Conservation (phyloP, 805 yeast species). For the Lipomyces yamanashiensis region DNA sequence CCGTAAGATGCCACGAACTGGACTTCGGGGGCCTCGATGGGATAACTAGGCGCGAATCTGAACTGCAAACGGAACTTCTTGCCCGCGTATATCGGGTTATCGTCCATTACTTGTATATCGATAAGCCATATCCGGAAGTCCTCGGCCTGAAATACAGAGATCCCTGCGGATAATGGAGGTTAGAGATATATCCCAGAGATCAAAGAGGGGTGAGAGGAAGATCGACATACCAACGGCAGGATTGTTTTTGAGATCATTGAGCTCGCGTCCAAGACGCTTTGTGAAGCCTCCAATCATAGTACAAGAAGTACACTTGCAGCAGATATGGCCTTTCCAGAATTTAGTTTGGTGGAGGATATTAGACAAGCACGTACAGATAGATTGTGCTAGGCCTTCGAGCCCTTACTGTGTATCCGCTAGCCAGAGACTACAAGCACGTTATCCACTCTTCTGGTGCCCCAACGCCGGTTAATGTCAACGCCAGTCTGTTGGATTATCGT, state of each 20-base stretch:
- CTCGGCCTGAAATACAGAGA: slow-evolving; percentile 44
- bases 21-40: slow-evolving; percentile 64
- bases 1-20: slow-evolving; percentile 49
- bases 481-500: no score
- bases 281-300: slow-evolving; percentile 18
- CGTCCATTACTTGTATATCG: slow-evolving; percentile 48
- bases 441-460: no score
- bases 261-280: slow-evolving; percentile 37
- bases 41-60: slow-evolving; percentile 54
- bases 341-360: neutral
- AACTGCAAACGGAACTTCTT: slow-evolving; percentile 52
- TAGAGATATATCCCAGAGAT: no score
- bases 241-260: slow-evolving; percentile 30
- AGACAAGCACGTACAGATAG: neutral
- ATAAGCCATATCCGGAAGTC: slow-evolving; percentile 46
- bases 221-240: slow-evolving; percentile 33
- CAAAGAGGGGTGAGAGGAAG: neutral
- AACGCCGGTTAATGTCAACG: no score
- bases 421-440: no score
- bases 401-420: no score
- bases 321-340: neutral
- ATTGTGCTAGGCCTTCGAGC: neutral
- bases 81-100: slow-evolving; percentile 48
- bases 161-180: slow-evolving; percentile 34
- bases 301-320: neutral